These are phyloP conservation scores for Chlorella ohadii DNA, from an alignment of 139 green algal genomes.

Conservation along the genomic window DNA sequence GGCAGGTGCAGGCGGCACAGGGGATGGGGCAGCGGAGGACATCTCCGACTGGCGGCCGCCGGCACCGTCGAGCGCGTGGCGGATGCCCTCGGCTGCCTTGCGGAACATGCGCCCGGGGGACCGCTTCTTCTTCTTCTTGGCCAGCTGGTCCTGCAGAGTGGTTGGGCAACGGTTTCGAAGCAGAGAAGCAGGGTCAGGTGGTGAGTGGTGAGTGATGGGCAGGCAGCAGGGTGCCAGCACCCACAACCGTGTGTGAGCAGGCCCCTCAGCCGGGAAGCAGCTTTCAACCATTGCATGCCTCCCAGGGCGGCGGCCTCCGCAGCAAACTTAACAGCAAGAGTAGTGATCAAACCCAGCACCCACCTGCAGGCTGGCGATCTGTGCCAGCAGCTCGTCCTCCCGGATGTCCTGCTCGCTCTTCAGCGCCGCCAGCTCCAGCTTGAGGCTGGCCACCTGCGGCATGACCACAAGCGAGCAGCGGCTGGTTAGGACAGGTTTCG, in stretches of 20 bases:
- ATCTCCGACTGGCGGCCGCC: not conserved
- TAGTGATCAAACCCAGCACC: not conserved
- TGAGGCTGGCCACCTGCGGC: slow-evolving; percentile 25
- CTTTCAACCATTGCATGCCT: too few relatives aligned
- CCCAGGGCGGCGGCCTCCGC: too few relatives aligned
- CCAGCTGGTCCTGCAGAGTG: slow-evolving; percentile 8
- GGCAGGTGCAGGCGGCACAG: not conserved
- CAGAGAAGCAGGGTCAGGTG: not conserved
- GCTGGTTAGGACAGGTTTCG: too few relatives aligned
- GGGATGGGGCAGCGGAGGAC: not conserved
- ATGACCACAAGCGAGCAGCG: not conserved
- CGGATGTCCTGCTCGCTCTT: slow-evolving; percentile 27
- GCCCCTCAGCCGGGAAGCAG: not conserved
- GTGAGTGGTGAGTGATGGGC: not conserved
- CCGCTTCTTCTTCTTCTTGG: slow-evolving; percentile 26
- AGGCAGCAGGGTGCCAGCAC: not conserved
- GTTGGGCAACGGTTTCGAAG: too few relatives aligned
- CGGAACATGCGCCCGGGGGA: slow-evolving; percentile 9
- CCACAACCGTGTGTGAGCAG: not conserved
- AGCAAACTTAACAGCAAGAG: too few relatives aligned
- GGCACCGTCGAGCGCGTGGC: not conserved
- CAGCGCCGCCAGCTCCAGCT: slow-evolving; percentile 39
- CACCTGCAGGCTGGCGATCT: slow-evolving; percentile 4
- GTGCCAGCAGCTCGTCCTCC: slow-evolving; percentile 25
- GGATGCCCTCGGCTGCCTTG: slow-evolving; percentile 24